Percentiles rank a stretch among this genome's conserved stretches.
phyloP scores from a whole-genome alignment of 306 rosid genomes.

The Citrullus colocynthis region DNA sequence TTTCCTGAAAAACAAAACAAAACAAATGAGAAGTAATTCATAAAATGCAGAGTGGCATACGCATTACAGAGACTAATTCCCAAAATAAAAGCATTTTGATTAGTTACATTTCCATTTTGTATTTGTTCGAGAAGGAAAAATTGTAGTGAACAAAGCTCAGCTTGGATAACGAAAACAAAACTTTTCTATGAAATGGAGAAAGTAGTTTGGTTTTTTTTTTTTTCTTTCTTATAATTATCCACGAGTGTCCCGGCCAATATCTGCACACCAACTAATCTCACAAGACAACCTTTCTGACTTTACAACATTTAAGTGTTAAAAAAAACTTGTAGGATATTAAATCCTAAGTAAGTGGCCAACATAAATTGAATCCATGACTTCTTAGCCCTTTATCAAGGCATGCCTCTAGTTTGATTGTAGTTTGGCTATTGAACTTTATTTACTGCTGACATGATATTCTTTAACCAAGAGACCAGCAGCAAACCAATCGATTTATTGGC shows the following conservation, averaged over 20 bases:
- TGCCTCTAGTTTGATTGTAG: too few species aligned
- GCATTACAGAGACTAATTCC: not conserved
- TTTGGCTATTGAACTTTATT: not conserved
- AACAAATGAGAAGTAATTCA: constrained; percentile 13
- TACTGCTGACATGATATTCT: not conserved
- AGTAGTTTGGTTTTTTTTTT: not conserved
- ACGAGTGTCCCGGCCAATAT: too few species aligned
- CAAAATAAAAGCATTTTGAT: not conserved
- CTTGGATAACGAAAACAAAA: not conserved
- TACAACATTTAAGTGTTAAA: too few species aligned
- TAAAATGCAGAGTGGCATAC: constrained; percentile 3
- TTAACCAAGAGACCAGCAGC: not conserved
- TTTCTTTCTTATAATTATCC: too few species aligned
- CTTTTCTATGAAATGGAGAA: not conserved
- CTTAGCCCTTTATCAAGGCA: too few species aligned
- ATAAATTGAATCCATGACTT: too few species aligned
- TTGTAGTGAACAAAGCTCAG: not conserved
- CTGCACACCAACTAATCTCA: too few species aligned
- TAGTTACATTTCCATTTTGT: not conserved
- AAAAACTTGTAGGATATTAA: too few species aligned
- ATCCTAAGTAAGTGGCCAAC: too few species aligned
- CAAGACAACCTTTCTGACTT: too few species aligned
- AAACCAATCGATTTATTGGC: not conserved
- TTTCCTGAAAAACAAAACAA: constrained; percentile 56
- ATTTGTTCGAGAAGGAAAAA: not conserved